A percentile compares a stretch with the other conserved stretches of the same genome.
phyloP scores from a whole-genome alignment of 192 early-diverging fungal genomes.

The Rhizophagus sp. region DNA sequence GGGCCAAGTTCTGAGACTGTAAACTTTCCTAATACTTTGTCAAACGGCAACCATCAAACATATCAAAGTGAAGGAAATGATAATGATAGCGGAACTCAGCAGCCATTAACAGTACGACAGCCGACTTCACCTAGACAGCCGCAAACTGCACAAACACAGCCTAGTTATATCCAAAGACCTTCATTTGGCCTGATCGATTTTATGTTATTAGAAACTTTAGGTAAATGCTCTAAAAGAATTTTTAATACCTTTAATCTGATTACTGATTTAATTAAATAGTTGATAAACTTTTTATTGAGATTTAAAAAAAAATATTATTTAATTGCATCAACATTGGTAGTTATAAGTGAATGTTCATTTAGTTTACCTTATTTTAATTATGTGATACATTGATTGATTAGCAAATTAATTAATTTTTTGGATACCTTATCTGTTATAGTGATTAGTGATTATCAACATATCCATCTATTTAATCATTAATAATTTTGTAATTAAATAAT shows the following conservation, averaged over 20 bases:
- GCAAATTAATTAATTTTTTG: not conserved
- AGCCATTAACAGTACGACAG: not conserved
- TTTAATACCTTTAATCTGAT: not conserved
- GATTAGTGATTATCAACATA: not conserved
- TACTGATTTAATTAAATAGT: not conserved
- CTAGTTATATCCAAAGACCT: conserved; percentile 42
- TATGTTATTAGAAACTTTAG: conserved; percentile 46
- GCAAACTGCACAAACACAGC: not conserved
- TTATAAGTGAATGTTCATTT: not conserved
- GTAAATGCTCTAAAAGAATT: conserved; percentile 20
- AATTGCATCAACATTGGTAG: no score
- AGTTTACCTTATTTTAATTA: not conserved
- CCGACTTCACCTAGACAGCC: not conserved
- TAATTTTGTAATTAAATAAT: conserved; percentile 24
- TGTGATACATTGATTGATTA: not conserved
- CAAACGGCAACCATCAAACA: not conserved
- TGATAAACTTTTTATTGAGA: not conserved
- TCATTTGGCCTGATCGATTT: conserved; percentile 46
- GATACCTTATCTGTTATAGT: no score
- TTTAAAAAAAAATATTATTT: not conserved
- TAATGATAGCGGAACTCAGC: not conserved
- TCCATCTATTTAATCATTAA: not conserved
- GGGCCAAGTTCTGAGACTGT: not conserved
- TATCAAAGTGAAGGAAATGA: conserved; percentile 6
- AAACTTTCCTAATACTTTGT: not conserved